Percentiles rank a stretch among this genome's conserved stretches.
Conservation (phyloP, 106 monocot species). For the Apostasia ramifera region DNA sequence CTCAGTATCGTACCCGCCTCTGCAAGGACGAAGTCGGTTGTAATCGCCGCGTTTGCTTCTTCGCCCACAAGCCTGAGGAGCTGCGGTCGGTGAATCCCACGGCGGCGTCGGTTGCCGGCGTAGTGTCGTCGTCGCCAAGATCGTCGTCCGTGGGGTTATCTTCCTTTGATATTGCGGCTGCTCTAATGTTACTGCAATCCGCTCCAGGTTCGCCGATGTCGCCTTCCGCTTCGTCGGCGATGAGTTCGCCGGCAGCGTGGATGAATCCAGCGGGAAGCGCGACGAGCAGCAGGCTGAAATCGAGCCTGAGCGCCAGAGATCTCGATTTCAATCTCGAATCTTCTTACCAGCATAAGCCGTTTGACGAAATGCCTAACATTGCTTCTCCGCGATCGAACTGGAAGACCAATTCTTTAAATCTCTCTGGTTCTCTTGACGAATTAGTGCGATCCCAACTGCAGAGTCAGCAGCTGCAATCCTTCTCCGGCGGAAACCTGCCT, state of each 20-base stretch:
- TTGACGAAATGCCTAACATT: constrained; percentile 43
- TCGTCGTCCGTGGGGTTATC: constrained; percentile 18
- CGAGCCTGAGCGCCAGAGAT: constrained; percentile 42
- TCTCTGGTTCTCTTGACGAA: constrained; percentile 25
- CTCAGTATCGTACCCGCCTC: constrained; percentile 72
- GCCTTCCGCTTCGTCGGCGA: constrained; percentile 8
- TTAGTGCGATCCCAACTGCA: constrained; percentile 31
- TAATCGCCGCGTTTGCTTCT: constrained; percentile 73
- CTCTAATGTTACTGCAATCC: constrained; percentile 30
- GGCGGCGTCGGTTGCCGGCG: constrained; percentile 27
- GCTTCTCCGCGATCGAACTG: constrained; percentile 33
- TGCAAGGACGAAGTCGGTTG: constrained; percentile 79
- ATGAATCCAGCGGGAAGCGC: constrained; percentile 28
- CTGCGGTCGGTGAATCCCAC: constrained; percentile 53
- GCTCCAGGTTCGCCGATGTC: constrained; percentile 17
- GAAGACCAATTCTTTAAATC: constrained; percentile 15
- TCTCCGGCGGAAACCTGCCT: constrained; percentile 21
- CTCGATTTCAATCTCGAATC: constrained; percentile 49
- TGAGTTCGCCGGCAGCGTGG: constrained; percentile 16
- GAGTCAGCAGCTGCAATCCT: constrained; percentile 32
- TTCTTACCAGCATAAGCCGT: constrained; percentile 49
- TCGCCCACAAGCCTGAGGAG: constrained; percentile 86
- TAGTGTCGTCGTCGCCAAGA: constrained; percentile 28
- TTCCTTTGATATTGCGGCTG: constrained; percentile 35
- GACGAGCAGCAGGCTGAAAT: constrained; percentile 49